Evolutionary conservation across 2,329 filamentous ascomycete genomes (phyloP).

Genomic region (Beauveria rudraprayagi): DNA sequence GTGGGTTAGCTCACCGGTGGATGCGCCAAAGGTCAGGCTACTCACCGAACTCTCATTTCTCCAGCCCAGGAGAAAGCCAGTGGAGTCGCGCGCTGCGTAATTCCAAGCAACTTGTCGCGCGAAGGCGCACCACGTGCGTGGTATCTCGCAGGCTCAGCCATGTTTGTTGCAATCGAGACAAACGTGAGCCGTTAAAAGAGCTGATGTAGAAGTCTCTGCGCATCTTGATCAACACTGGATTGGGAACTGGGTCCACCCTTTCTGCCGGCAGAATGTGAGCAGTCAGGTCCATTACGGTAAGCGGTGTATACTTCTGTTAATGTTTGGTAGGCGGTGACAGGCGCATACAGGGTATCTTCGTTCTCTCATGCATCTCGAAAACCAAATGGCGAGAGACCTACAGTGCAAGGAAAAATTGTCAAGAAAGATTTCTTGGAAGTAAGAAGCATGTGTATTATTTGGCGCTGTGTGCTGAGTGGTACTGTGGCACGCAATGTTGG

Average conservation of each 20-base stretch:
- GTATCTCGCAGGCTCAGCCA: conserved; percentile 25
- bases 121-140: conserved; percentile 24
- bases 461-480: not conserved
- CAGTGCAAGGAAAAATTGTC: too few relatives aligned
- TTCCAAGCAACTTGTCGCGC: conserved; percentile 29
- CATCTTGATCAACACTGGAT: not conserved
- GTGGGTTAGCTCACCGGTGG: conserved; percentile 11
- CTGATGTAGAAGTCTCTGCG: conserved; percentile 5
- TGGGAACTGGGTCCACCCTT: conserved; percentile 10
- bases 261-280: conserved; percentile 19
- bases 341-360: not conserved
- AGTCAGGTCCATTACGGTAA: not conserved
- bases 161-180: conserved; percentile 11
- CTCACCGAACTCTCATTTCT: conserved; percentile 31
- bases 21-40: not conserved
- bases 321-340: not conserved
- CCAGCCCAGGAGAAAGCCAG: conserved; percentile 30
- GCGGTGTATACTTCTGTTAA: not conserved
- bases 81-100: conserved; percentile 32
- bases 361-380: too few relatives aligned
- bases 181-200: not conserved
- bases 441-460: not conserved
- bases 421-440: too few relatives aligned
- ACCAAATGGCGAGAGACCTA: not conserved
- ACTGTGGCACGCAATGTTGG: not conserved